phyloP scores from a whole-genome alignment of 176 grass and related monocot genomes.

The Miscanthus lutarioriparius region DNA sequence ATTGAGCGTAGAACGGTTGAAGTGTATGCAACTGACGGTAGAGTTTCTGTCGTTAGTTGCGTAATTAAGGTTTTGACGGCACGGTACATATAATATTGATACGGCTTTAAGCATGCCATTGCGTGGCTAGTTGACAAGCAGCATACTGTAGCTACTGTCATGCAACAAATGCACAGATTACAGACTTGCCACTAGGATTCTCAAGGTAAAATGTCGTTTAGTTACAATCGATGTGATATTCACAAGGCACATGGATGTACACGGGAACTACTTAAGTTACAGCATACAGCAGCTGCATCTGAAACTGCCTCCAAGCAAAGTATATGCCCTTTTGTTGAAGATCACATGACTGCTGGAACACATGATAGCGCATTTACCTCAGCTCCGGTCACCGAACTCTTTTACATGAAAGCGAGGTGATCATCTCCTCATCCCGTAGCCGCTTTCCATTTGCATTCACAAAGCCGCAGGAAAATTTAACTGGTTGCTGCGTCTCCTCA shows the following conservation, averaged over 20 bases:
- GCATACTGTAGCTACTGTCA: neutral
- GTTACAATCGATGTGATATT: neutral
- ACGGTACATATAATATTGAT: neutral
- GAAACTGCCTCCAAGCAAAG: neutral
- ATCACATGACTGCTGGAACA: neutral
- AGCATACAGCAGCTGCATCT: neutral
- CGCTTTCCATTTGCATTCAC: constrained; percentile 37
- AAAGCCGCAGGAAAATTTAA: constrained; percentile 51
- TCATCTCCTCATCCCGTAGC: constrained; percentile 34
- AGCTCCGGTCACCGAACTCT: constrained; percentile 27
- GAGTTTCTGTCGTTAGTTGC: neutral
- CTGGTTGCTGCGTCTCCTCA: constrained; percentile 35
- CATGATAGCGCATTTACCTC: neutral
- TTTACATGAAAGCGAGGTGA: constrained; percentile 34
- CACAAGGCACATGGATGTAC: neutral
- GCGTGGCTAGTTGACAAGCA: neutral
- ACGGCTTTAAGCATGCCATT: neutral
- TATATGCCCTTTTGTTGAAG: neutral
- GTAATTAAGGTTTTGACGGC: neutral
- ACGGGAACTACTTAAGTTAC: neutral
- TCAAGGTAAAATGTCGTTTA: neutral
- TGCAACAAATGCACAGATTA: neutral
- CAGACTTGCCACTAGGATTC: neutral
- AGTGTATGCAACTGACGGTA: too few species aligned
- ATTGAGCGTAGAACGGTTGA: neutral